A percentile compares a stretch with the other conserved stretches of the same genome.
Conservation (phyloP, 2,329 filamentous ascomycete genomes). For the Trichoderma lentiforme region DNA sequence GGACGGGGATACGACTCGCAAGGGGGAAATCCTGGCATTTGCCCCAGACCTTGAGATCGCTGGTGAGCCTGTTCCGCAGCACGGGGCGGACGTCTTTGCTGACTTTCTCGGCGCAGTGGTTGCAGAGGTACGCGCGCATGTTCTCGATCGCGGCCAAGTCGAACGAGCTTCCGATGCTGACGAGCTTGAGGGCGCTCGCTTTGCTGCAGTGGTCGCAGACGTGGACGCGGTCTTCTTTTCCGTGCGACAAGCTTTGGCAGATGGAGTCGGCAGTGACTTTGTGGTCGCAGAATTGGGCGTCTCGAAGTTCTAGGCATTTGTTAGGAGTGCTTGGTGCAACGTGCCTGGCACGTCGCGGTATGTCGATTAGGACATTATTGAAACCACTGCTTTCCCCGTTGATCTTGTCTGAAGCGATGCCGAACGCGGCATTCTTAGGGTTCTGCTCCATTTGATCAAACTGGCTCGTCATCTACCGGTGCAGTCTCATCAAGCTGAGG, state of each 20-base stretch:
- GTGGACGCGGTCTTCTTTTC: not conserved
- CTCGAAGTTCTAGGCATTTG: not conserved
- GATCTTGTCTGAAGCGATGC: not conserved
- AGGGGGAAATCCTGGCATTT: not conserved
- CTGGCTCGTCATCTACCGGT: not conserved
- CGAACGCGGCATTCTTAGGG: not conserved
- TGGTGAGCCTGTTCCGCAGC: conserved; percentile 16
- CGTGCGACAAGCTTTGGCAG: not conserved
- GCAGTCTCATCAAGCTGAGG: not conserved
- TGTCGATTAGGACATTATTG: not conserved
- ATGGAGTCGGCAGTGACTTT: not conserved
- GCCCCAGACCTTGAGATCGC: conserved; percentile 30
- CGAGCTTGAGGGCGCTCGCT: conserved; percentile 22
- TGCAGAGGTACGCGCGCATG: conserved; percentile 38
- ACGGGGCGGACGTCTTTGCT: conserved; percentile 2
- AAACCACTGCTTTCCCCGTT: not conserved
- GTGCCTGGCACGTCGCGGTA: not conserved
- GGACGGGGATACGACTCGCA: not conserved
- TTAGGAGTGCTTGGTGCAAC: not conserved
- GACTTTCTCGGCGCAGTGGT: conserved; percentile 25
- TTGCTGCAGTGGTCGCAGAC: conserved; percentile 28
- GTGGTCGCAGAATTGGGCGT: not conserved
- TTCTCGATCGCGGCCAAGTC: conserved; percentile 24
- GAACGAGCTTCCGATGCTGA: conserved; percentile 4
- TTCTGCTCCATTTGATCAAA: not conserved